phyloP scores from a whole-genome alignment of 495 filamentous ascomycete genomes.

The Haplographium delicatum region DNA sequence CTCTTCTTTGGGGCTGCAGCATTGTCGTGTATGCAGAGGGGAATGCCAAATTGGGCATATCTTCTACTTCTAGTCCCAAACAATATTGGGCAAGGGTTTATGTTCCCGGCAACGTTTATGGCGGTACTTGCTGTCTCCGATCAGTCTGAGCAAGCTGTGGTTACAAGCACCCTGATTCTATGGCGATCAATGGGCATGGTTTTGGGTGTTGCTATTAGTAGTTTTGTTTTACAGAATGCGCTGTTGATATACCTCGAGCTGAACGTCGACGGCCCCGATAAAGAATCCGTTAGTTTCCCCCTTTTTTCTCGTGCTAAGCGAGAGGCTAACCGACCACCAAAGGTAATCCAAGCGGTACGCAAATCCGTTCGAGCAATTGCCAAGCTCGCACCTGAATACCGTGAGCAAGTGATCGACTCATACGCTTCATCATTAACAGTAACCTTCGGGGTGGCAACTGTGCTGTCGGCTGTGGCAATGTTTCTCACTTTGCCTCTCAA shows the following conservation, averaged over 20 bases:
- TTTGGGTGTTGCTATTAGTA: conserved; percentile 64
- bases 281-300: conserved; percentile 30
- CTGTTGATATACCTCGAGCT: conserved; percentile 52
- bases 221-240: conserved; percentile 70
- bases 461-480: conserved; percentile 45
- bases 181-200: conserved; percentile 66
- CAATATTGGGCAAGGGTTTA: conserved; percentile 61
- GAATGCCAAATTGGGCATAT: conserved; percentile 53
- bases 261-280: conserved; percentile 50
- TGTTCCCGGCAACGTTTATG: conserved; percentile 59
- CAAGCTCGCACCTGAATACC: conserved; percentile 26
- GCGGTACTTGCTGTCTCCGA: conserved; percentile 61
- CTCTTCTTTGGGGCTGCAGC: conserved; percentile 49
- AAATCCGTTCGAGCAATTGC: conserved; percentile 39
- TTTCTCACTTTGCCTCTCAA: conserved; percentile 44
- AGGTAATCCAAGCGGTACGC: conserved; percentile 33
- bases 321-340: neutral
- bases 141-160: conserved; percentile 69
- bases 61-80: conserved; percentile 57
- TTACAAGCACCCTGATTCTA: conserved; percentile 63
- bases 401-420: conserved; percentile 50
- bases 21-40: conserved; percentile 41
- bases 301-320: neutral
- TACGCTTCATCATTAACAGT: conserved; percentile 49
- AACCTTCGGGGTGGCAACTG: conserved; percentile 31